These are phyloP conservation scores for Candida smagusa DNA, from an alignment of 1,139 yeast genomes.

Conservation along the genomic window DNA sequence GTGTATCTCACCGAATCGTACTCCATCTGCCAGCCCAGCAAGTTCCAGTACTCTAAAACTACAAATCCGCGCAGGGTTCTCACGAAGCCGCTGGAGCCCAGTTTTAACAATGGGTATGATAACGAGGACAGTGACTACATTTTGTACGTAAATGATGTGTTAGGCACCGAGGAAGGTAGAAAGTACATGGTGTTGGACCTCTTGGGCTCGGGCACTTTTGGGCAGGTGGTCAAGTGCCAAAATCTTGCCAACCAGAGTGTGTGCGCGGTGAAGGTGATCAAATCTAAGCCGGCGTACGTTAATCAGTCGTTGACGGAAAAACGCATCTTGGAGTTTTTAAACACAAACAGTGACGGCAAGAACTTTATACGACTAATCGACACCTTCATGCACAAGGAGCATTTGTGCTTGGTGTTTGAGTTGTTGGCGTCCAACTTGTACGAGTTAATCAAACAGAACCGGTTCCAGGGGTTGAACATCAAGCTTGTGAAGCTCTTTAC, in stretches of 20 bases:
- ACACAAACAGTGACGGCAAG: slow-evolving; percentile 69
- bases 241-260: slow-evolving; percentile 83
- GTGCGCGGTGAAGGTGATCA: slow-evolving; percentile 92
- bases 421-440: slow-evolving; percentile 82
- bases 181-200: slow-evolving; percentile 86
- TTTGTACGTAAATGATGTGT: slow-evolving; percentile 86
- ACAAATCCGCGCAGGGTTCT: slow-evolving; percentile 89
- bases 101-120: slow-evolving; percentile 78
- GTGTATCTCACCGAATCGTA: slow-evolving; percentile 76
- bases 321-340: slow-evolving; percentile 75
- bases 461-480: slow-evolving; percentile 85
- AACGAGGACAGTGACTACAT: slow-evolving; percentile 90
- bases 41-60: slow-evolving; percentile 76
- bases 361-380: slow-evolving; percentile 78
- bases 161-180: slow-evolving; percentile 85
- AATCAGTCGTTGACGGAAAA: slow-evolving; percentile 93
- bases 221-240: slow-evolving; percentile 97
- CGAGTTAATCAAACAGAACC: slow-evolving; percentile 89
- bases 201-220: slow-evolving; percentile 95
- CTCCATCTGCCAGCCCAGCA: slow-evolving; percentile 78
- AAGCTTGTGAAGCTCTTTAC: slow-evolving; percentile 76
- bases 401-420: slow-evolving; percentile 89
- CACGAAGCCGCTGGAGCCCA: slow-evolving; percentile 89
- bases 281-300: slow-evolving; percentile 86
- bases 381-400: slow-evolving; percentile 89